Percentiles rank a stretch among this genome's conserved stretches.
These are phyloP conservation scores for Wickerhamiella alocasiicola DNA, from an alignment of 805 yeast species.

Conservation along the genomic window DNA sequence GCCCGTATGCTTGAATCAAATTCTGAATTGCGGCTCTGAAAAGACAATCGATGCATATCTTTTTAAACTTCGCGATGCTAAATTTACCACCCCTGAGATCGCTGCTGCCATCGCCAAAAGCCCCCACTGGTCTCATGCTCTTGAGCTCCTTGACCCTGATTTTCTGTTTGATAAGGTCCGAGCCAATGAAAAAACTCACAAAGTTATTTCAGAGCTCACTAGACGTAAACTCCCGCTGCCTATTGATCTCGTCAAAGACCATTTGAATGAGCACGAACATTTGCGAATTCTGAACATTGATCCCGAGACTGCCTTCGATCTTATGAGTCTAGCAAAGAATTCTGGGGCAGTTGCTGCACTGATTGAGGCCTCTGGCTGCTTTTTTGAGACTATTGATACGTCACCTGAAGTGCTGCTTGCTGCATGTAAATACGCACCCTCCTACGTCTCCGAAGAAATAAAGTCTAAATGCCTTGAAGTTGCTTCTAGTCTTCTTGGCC, in stretches of 20 bases:
- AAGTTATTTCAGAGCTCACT: constrained; percentile 14
- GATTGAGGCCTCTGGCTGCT: constrained; percentile 13
- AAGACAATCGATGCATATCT: constrained; percentile 13
- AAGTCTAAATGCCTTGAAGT: constrained; percentile 27
- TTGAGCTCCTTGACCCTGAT: constrained; percentile 11
- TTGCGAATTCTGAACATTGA: constrained; percentile 10
- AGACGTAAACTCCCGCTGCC: constrained; percentile 12
- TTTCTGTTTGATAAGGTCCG: constrained; percentile 10
- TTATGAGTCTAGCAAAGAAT: constrained; percentile 3
- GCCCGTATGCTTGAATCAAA: neutral
- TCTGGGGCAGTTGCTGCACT: constrained; percentile 14
- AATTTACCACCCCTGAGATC: constrained; percentile 9
- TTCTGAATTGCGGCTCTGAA: constrained; percentile 3
- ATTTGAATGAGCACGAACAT: constrained; percentile 12
- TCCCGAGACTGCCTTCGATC: constrained; percentile 1
- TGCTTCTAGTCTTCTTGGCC: constrained; percentile 57
- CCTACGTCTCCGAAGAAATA: constrained; percentile 31
- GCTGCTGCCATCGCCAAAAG: constrained; percentile 6
- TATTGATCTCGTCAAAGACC: neutral
- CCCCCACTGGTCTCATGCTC: constrained; percentile 17
- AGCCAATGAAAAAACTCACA: neutral
- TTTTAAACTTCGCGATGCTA: neutral
- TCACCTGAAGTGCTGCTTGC: constrained; percentile 15
- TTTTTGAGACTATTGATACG: constrained; percentile 5
- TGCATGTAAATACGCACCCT: constrained; percentile 15